Evolutionary conservation across 495 filamentous ascomycete genomes (phyloP).

Genomic region (Penicillium fimorum): DNA sequence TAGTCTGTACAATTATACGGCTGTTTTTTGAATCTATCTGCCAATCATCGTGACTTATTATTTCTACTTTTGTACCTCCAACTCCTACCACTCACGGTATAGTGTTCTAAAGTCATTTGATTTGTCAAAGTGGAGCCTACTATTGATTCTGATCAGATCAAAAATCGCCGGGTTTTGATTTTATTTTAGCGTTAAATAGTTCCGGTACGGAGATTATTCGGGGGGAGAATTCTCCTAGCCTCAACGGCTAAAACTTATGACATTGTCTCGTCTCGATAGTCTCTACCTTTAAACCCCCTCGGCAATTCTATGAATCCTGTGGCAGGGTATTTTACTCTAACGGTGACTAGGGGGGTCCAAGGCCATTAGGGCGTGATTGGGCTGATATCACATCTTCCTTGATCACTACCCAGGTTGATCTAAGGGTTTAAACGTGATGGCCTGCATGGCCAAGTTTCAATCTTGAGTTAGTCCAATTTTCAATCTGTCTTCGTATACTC

Average conservation of each 20-base stretch:
- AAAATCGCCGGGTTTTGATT: conserved; percentile 8
- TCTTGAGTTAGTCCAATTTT: background rate
- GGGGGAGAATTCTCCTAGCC: conserved; percentile 16
- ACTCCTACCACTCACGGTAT: conserved; percentile 10
- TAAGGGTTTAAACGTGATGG: conserved; percentile 9
- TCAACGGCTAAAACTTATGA: background rate
- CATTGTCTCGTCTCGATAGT: background rate
- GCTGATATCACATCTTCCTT: conserved; percentile 4
- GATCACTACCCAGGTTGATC: background rate
- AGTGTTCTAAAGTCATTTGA: background rate
- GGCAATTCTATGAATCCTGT: background rate
- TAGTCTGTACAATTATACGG: conserved; percentile 6
- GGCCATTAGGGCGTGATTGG: conserved; percentile 8
- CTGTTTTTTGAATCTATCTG: background rate
- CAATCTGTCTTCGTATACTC: conserved; percentile 5
- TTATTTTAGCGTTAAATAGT: conserved; percentile 1
- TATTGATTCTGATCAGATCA: conserved; percentile 9
- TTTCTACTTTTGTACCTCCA: background rate
- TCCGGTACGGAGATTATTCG: conserved; percentile 26
- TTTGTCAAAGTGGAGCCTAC: background rate
- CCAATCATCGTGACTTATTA: conserved; percentile 3
- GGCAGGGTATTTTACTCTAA: background rate
- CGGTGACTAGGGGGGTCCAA: background rate
- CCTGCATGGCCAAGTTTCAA: conserved; percentile 5
- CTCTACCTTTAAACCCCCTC: background rate